These are phyloP conservation scores for Cystofilobasidium ferigula DNA, from an alignment of 768 basidiomycete genomes.

Conservation along the genomic window DNA sequence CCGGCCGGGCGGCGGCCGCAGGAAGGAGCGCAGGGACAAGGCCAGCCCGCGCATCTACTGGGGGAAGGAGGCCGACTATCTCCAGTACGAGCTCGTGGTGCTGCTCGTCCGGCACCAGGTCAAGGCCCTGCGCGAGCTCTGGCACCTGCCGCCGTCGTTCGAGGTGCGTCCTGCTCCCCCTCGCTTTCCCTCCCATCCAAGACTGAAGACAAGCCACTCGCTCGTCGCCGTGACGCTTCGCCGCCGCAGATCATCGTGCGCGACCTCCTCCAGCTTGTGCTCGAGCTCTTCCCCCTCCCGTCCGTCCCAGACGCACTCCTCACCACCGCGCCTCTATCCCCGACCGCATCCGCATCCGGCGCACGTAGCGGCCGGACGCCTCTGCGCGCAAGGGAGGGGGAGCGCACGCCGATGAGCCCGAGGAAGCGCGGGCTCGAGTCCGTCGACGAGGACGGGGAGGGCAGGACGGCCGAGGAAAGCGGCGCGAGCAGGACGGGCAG, in stretches of 20 bases:
- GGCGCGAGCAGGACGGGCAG: too few species aligned
- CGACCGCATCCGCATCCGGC: too few species aligned
- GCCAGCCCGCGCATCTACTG: too few species aligned
- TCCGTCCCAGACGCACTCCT: conserved; percentile 21
- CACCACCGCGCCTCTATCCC: neutral
- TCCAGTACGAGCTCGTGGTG: conserved; percentile 76
- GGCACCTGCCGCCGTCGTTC: conserved; percentile 67
- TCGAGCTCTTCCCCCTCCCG: conserved; percentile 31
- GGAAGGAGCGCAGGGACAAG: too few species aligned
- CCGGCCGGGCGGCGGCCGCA: too few species aligned
- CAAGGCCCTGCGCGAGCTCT: conserved; percentile 47
- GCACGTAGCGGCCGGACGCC: too few species aligned
- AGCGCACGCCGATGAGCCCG: neutral
- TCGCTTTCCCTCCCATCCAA: conserved; percentile 44
- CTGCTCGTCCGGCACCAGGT: conserved; percentile 69
- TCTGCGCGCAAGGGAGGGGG: neutral
- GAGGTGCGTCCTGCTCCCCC: conserved; percentile 57
- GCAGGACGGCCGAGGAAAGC: too few species aligned
- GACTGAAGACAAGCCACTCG: conserved; percentile 10
- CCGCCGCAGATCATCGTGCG: conserved; percentile 35
- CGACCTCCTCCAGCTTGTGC: conserved; percentile 36
- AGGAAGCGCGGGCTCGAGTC: conserved; percentile 26
- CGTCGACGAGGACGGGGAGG: conserved; percentile 19
- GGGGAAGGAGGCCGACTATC: conserved; percentile 62
- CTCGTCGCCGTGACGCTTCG: neutral